Percentiles rank a stretch among this genome's conserved stretches.
Conservation (phyloP, 2,329 filamentous ascomycete genomes). For the Botrytis paeoniae region DNA sequence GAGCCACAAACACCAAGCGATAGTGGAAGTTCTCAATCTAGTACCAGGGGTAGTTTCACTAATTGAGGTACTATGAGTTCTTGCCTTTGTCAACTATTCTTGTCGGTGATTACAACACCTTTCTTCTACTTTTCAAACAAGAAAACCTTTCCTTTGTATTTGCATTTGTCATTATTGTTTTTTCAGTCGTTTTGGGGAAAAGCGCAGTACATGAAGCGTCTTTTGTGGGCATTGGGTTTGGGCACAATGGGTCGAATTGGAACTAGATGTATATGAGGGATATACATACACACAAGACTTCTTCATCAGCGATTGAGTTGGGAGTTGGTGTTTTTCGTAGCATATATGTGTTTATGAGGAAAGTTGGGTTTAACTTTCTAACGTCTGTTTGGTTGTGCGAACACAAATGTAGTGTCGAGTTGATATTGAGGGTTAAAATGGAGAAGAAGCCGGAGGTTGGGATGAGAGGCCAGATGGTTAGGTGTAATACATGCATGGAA, state of each 20-base stretch:
- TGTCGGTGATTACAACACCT: background rate
- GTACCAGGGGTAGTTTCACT: conserved; percentile 28
- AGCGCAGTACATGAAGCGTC: conserved; percentile 15
- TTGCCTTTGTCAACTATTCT: background rate
- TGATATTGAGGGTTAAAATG: background rate
- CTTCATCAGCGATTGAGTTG: conserved; percentile 11
- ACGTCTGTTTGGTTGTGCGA: conserved; percentile 3
- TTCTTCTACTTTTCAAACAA: background rate
- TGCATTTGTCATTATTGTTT: background rate
- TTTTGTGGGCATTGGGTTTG: conserved; percentile 3
- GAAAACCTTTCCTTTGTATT: background rate
- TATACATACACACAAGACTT: conserved; percentile 4
- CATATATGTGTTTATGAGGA: conserved; percentile 12
- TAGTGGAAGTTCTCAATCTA: conserved; percentile 30
- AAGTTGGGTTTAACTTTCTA: background rate
- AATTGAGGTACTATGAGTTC: background rate
- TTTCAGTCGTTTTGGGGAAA: background rate
- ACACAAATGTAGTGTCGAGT: background rate
- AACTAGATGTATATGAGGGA: conserved; percentile 3
- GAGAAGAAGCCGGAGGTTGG: background rate
- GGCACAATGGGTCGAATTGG: conserved; percentile 5
- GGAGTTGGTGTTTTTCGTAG: conserved; percentile 1
- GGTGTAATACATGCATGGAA: conserved; percentile 7
- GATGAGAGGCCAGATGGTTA: background rate
- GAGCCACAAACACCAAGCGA: conserved; percentile 64